Base-by-base conservation (phyloP, 1,284 basidiomycete genomes). In the Vanrija humicola region DNA sequence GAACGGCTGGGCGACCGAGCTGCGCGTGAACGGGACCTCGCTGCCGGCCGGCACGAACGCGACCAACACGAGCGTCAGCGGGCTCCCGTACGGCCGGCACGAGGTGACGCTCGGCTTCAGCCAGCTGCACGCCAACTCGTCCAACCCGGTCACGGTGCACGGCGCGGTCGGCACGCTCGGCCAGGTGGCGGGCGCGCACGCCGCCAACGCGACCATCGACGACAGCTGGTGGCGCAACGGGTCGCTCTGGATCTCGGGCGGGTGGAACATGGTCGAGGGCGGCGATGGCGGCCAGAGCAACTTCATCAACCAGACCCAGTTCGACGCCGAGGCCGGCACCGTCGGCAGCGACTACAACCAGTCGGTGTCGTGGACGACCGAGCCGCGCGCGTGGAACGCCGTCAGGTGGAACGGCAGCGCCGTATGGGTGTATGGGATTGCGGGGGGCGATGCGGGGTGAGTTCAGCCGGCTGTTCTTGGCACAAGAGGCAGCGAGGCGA, bases 231-330 rank as follows among this genome's bases (percentile, higher is more conserved):
- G 69, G 70, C 54, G 65, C 18, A 55, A 58, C n/a, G 55, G 56
- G 29, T 43, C 48, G n/a, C 54, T 74, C n/a, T 14, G 46, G 1
- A 47, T 72, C 10, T 66, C 58, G 12, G 56, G 61, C 0, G 69
- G 62, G 6, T 74, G 72, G 72, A 72, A 69, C 53, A 72, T 72
- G 68, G 40, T 74, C 25, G 69, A 71, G 52, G 34, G 34, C 9
- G 34, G 9, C 9, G 34, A 28, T 6, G 18, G 52, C 16, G 56
- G 42, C 21, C 29, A 34, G 28, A 64, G 62, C 25, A 73, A 73
- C 56, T 70, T 56, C 47, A 63, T 71, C 50, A 66, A 71, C 40
- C 34, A 67, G 67, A 58, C 61, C 1, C 61, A 69, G 42, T 61
- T 57, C 25, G 46, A 65, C 14, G 49, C 29, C 14, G 65, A 69